Percentiles rank a stretch among this genome's conserved stretches.
Conservation (phyloP, 176 grass and related monocot species). For the Musa acuminata region DNA sequence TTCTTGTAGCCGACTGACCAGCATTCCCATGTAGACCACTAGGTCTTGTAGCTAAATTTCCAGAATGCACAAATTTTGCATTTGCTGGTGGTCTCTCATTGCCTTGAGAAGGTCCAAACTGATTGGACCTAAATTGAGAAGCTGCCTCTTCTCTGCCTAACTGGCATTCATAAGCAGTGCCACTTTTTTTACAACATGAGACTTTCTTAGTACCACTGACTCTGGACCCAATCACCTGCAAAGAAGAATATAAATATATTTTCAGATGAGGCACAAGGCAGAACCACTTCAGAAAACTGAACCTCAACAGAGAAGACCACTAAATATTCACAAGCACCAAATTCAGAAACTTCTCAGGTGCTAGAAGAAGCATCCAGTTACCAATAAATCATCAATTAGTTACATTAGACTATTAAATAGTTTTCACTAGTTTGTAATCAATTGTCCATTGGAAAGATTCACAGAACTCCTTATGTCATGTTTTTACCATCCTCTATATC, state of each 20-base stretch:
- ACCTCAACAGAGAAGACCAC: conserved; percentile 8
- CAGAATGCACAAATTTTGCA: conserved; percentile 14
- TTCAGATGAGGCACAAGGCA: conserved; percentile 8
- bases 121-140: conserved; percentile 6
- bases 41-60: conserved; percentile 25
- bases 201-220: conserved; percentile 40
- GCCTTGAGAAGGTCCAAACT: conserved; percentile 12
- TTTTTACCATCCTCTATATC: not conserved
- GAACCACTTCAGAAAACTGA: not conserved
- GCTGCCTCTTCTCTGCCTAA: conserved; percentile 24
- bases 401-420: not conserved
- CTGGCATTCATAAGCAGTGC: conserved; percentile 35
- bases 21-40: conserved; percentile 39
- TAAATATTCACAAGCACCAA: not conserved
- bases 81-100: conserved; percentile 24
- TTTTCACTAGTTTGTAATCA: not conserved
- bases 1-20: conserved; percentile 45
- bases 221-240: conserved; percentile 70
- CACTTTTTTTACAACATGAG: conserved; percentile 30
- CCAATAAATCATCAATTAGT: not conserved
- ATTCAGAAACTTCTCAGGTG: too few relatives aligned
- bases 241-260: conserved; percentile 22
- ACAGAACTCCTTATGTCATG: not conserved
- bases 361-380: too few relatives aligned
- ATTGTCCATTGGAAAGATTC: conserved; percentile 38